These are phyloP conservation scores for Chlamydomonas reinhardtii DNA, from an alignment of 163 green algal species.

Conservation along the genomic window DNA sequence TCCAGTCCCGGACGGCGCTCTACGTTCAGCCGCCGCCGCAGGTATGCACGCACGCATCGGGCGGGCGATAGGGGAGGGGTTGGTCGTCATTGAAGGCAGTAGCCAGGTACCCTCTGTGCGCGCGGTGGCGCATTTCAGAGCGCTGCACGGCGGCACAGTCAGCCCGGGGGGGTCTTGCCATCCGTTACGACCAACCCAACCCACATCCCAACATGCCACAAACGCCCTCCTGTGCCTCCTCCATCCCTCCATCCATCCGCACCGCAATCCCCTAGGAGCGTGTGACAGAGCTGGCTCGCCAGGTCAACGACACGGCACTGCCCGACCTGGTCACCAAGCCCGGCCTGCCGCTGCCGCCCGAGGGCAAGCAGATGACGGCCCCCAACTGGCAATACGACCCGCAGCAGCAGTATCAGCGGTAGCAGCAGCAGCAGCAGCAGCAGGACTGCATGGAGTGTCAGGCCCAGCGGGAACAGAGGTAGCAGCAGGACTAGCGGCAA, in stretches of 20 bases:
- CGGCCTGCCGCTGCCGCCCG: conserved; percentile 31
- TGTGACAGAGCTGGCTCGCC: conserved; percentile 25
- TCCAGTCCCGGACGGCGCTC: conserved; percentile 69
- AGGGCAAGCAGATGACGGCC: conserved; percentile 33
- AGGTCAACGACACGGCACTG: conserved; percentile 33
- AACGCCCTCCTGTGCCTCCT: background rate
- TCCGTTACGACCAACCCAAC: no score
- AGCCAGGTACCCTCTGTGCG: no score
- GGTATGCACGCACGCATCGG: background rate
- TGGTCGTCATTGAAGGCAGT: no score
- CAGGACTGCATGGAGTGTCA: no score
- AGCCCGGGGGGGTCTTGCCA: no score
- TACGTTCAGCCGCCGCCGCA: conserved; percentile 64
- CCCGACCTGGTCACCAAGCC: conserved; percentile 14
- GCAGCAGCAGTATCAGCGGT: conserved; percentile 39
- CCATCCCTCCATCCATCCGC: background rate
- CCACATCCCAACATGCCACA: no score
- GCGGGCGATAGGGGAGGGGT: background rate
- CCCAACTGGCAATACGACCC: conserved; percentile 54
- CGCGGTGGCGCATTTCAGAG: no score
- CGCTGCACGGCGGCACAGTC: no score
- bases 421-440: background rate
- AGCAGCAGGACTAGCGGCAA: background rate
- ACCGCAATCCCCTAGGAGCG: background rate
- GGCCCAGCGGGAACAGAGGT: no score